These are phyloP conservation scores for Polyporus arcularius DNA, from an alignment of 768 basidiomycete species.

Conservation along the genomic window DNA sequence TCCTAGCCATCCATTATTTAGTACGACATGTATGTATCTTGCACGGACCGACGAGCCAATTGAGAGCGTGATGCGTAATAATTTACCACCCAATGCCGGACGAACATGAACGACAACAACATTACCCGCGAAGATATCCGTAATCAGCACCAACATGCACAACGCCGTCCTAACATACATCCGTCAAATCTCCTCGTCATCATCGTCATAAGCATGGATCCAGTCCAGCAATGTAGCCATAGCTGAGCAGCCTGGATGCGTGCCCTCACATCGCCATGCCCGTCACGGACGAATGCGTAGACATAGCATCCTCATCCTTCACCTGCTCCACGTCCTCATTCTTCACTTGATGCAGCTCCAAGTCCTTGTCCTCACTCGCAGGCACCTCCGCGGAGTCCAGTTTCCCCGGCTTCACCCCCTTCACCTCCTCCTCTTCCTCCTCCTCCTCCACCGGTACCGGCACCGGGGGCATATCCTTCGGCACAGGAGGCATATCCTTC, in stretches of 20 bases:
- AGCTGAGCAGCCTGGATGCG: background rate
- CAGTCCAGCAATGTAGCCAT: background rate
- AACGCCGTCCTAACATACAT: background rate
- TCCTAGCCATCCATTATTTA: background rate
- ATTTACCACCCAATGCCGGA: slow-evolving; percentile 6
- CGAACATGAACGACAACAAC: slow-evolving; percentile 1
- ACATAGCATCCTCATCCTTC: slow-evolving; percentile 15
- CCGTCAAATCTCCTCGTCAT: background rate
- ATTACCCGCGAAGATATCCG: slow-evolving; percentile 2
- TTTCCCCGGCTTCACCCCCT: slow-evolving; percentile 16
- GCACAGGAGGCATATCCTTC: slow-evolving; percentile 5
- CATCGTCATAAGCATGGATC: background rate
- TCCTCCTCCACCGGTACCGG: background rate
- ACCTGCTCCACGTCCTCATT: slow-evolving; percentile 1
- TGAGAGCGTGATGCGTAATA: slow-evolving; percentile 10
- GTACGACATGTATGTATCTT: background rate
- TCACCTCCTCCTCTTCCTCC: background rate
- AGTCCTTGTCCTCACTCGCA: background rate
- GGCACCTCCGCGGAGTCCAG: slow-evolving; percentile 19
- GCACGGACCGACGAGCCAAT: background rate
- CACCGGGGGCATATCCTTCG: slow-evolving; percentile 16
- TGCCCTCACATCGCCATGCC: slow-evolving; percentile 18
- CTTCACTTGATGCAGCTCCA: background rate
- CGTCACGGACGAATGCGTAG: slow-evolving; percentile 12
- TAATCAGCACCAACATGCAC: background rate